phyloP scores from a whole-genome alignment of 163 green algal genomes.

The Scenedesmus sp. region DNA sequence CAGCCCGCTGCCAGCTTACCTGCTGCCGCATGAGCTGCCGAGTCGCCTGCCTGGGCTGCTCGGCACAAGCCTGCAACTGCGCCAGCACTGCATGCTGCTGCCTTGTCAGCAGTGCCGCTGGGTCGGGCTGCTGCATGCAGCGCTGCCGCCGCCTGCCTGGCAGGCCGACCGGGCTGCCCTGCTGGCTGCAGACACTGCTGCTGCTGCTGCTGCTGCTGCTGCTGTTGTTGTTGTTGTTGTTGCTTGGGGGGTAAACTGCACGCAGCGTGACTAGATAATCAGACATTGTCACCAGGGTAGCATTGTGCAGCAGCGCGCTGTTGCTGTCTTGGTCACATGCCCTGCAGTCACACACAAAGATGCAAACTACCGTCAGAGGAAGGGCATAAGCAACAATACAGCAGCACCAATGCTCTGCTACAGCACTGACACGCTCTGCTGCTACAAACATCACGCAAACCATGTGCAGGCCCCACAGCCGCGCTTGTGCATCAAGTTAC shows the following conservation, averaged over 20 bases:
- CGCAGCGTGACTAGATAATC: not conserved
- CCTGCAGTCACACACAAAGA: not conserved
- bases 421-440: not conserved
- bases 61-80: not conserved
- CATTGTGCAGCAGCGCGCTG: not conserved
- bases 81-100: not conserved
- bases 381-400: not conserved
- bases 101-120: not conserved
- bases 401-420: not conserved
- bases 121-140: not conserved
- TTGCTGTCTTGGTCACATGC: not conserved
- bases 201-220: conserved; percentile 36
- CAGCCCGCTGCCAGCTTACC: not conserved
- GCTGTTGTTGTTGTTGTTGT: conserved; percentile 28
- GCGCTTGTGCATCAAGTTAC: too few species aligned
- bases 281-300: not conserved
- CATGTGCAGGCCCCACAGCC: too few species aligned
- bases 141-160: not conserved
- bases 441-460: too few species aligned
- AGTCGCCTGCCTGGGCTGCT: not conserved
- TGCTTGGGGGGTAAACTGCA: not conserved
- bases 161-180: not conserved
- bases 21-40: not conserved
- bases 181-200: conserved; percentile 8
- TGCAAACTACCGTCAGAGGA: not conserved